Evolutionary conservation across 1,284 basidiomycete species (phyloP), one percentile per base, ranked within the genome.

Genomic region (Abortiporus biennis): DNA sequence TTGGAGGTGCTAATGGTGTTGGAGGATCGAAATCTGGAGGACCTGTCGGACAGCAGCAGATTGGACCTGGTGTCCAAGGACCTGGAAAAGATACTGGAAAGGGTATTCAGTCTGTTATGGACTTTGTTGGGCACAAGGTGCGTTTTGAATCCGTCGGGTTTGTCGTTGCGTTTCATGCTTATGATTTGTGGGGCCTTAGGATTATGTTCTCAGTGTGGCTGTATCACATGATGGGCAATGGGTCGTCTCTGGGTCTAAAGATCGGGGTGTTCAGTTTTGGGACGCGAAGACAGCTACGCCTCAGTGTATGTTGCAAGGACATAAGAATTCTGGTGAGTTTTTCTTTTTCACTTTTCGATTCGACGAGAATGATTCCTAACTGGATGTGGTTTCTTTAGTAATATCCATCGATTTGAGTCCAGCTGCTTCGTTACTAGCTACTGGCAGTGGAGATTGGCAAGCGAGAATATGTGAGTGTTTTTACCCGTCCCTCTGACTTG

Each of bases 361-460:
- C n/a, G 24, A 13, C 23, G 16, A 12, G 27, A n/a, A n/a, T 37
- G 20, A 3, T 4, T 37, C 34, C 8, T 17, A 16, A 11, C 17
- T 12, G 33, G 16, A 9, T 16, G 13, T 23, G 4, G 34, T 20
- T 6, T 25, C 36, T 17, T 43, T 16, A 77, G 88, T 91, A 50
- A 91, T 91, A 54, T 87, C 84, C 24, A 90, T 92, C 55, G 85
- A 89, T 55, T 65, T 92, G 44, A 84, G 83, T 50, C 82, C 84
- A 4, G 75, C 75, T 4, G 85, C 81, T 6, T 80, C 77, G 27
- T 64, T 86, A 36, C 66, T 92, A 23, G 88, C 87, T 1, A 90
- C 85, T 22, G 89, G 87, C 13, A 84, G 80, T 54, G 88, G 89
- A 6, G 88, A 92, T 61, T 89, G 85, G 71, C 80, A 81, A 55